Conservation (phyloP, 1,284 basidiomycete genomes). For the Blastosporella zonata region DNA sequence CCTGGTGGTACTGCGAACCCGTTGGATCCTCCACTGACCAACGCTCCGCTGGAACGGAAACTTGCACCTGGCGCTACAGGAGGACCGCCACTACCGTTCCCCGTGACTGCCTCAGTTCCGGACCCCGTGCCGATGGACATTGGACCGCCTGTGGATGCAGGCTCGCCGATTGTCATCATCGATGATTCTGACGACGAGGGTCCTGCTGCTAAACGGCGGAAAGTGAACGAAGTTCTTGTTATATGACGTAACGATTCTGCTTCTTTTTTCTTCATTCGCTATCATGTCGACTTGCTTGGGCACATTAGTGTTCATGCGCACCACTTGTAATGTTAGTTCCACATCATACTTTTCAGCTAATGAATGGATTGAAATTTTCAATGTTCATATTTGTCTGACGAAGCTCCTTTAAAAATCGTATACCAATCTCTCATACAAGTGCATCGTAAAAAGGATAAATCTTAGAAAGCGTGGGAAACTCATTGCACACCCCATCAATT, state of each 20-base stretch:
- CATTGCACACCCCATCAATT: no score
- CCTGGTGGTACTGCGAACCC: slow-evolving; percentile 12
- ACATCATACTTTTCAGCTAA: no score
- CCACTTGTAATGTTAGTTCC: not conserved
- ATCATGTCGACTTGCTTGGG: not conserved
- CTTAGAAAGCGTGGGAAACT: no score
- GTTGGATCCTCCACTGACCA: slow-evolving; percentile 26
- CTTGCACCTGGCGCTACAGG: slow-evolving; percentile 7
- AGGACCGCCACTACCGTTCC: slow-evolving; percentile 1
- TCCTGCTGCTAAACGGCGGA: slow-evolving; percentile 54
- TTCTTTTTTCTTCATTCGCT: not conserved
- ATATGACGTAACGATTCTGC: slow-evolving; percentile 3
- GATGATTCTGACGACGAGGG: slow-evolving; percentile 59
- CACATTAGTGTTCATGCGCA: not conserved
- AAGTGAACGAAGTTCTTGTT: slow-evolving; percentile 32
- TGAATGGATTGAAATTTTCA: no score
- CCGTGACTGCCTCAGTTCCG: slow-evolving; percentile 14
- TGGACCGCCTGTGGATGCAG: slow-evolving; percentile 27
- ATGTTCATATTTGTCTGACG: no score
- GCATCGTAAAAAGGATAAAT: no score
- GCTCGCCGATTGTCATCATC: slow-evolving; percentile 47
- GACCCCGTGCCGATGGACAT: slow-evolving; percentile 27
- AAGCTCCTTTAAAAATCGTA: no score
- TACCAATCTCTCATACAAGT: no score
- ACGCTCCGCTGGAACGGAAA: slow-evolving; percentile 28